Base-by-base conservation (phyloP, 1,284 basidiomycete genomes). In the Uromyces viciae-fabae region DNA sequence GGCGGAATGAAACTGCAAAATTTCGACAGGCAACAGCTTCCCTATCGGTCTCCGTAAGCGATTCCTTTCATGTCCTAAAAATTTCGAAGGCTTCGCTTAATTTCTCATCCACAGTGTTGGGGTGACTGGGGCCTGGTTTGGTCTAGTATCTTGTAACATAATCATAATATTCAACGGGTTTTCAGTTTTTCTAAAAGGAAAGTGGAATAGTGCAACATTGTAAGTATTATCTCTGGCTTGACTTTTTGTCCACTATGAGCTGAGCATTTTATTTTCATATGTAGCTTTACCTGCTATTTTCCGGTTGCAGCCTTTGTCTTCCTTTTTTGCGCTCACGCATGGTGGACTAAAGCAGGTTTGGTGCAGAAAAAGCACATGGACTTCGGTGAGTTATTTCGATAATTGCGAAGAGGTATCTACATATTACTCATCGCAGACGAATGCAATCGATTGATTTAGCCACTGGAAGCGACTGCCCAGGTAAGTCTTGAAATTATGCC, bases 1-100 rank as follows among this genome's bases (percentile, higher is more conserved):
- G 85, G 87, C 7, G 94, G 93, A 56, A 85, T 92, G 85, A 91
- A 91, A 84, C 90, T 87, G 0, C 94, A 95, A 84, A 92, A 92
- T 33, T 89, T 91, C 82, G 88, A 91, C 82, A 89, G 93, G 72
- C 86, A 82, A 7, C 88, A 86, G 1, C 88, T 96, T 11, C 94
- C 94, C 0, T 94, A 89, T 85, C 84, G 84, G 7, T 89, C 90
- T 5, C 85, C 85, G 25, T 81, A 36, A 81, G 79, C 58, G 22
- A 46, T 31, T n/a, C 7, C 9, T n/a, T 46, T 54, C 11, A 38
- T 36, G 9, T 19, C 68, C 38, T 0, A 22, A 68, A 64, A 17
- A 40, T 40, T 17, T 40, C 5, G 11, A n/a, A 28, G 46, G 46
- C 22, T 8, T 60, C 7, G 46, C 54, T 43, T 11, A 58, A 9